phyloP scores from a whole-genome alignment of 768 basidiomycete species.

The Daedaleopsis sinensis region DNA sequence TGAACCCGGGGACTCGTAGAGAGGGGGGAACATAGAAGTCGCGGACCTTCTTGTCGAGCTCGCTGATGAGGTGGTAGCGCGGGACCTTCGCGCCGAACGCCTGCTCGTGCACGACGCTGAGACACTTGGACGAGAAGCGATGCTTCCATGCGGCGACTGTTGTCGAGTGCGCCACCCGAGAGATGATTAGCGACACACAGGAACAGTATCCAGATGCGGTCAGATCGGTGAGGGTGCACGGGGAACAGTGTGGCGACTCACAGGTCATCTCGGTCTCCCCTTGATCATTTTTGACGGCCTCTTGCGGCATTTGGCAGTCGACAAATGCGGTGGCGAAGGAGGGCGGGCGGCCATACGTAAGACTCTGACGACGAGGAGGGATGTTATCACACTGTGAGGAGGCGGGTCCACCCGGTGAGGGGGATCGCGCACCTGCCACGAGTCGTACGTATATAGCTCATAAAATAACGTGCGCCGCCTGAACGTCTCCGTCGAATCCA shows the following conservation, averaged over 20 bases:
- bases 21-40: constrained; percentile 66
- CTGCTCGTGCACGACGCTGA: constrained; percentile 66
- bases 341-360: constrained; percentile 73
- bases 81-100: constrained; percentile 67
- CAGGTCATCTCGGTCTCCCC: constrained; percentile 67
- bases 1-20: constrained; percentile 65
- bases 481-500: constrained; percentile 56
- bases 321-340: constrained; percentile 61
- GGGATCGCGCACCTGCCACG: constrained; percentile 58
- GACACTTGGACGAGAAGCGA: constrained; percentile 60
- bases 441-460: constrained; percentile 69
- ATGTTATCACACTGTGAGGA: neutral
- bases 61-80: constrained; percentile 61
- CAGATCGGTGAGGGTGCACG: neutral
- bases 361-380: constrained; percentile 46
- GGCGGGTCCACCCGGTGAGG: neutral
- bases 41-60: constrained; percentile 68
- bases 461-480: constrained; percentile 64
- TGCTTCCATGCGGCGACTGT: constrained; percentile 73
- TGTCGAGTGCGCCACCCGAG: neutral
- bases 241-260: constrained; percentile 35
- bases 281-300: constrained; percentile 42
- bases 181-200: neutral
- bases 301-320: constrained; percentile 51
- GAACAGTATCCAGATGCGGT: neutral